Base-by-base conservation (phyloP, 2,329 filamentous ascomycete genomes). In the Arthrobotrys megalospora region DNA sequence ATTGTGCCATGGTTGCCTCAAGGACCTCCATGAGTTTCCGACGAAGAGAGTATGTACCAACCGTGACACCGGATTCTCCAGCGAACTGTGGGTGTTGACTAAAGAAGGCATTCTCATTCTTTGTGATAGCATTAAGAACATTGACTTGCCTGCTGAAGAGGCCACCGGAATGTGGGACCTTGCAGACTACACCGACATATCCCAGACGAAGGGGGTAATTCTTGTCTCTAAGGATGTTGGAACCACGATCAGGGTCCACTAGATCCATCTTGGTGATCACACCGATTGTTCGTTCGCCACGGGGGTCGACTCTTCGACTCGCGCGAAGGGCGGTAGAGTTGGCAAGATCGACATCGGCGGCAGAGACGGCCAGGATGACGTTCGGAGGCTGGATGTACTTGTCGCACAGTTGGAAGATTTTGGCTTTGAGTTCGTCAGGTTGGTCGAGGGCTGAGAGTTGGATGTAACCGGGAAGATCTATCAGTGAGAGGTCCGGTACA, bases 191-290 rank as follows among this genome's bases (percentile, higher is more conserved):
- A 62, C 96, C 96, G 2, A 99, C 95, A 82, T 99, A 99, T 2
- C 96, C 96, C 2, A 99, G 87, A n/a, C 96, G 89, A 34, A 99
- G 87, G 47, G 96, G 95, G 83, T 99, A 99, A 84, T 98, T 97
- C 83, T 90, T 91, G 84, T 99, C 95, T 28, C 88, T 91, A 19
- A 99, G 87, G 36, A 99, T 93, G 41, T 89, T 88, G 12, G 90
- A 88, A 34, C 94, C 96, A 73, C 95, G 90, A 6, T 87, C 86
- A 2, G 96, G 88, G 81, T 98, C 95, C 6, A 99, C 94, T 21
- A 99, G 88, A 82, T 99, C 96, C 95, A 99, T 97, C 86, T 99
- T 99, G 2, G 96, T 99, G 48, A 99, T 91, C n/a, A 99, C 96
- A 52, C 96, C 96, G 83, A 99, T 99, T 0, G 96, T 99, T 79